Percentiles rank a stretch among this genome's conserved stretches.
These are phyloP conservation scores for Phaseolus coccineus DNA, from an alignment of 331 rosid genomes.

Conservation along the genomic window DNA sequence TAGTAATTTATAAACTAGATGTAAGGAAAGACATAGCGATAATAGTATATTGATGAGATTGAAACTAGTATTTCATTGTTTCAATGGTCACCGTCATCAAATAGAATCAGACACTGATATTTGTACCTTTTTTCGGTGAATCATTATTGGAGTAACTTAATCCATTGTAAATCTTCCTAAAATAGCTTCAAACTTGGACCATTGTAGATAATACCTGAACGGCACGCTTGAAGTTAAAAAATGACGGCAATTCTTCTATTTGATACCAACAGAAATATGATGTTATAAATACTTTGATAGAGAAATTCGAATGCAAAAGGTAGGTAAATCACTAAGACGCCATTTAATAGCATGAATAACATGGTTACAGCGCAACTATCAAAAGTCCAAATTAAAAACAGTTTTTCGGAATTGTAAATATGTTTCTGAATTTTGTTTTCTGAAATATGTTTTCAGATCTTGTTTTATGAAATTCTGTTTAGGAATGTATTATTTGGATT, in stretches of 20 bases:
- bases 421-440: no score
- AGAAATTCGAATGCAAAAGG: neutral
- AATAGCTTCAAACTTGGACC: neutral
- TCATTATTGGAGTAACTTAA: neutral
- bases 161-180: neutral
- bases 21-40: neutral
- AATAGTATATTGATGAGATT: neutral
- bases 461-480: no score
- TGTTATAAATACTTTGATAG: neutral
- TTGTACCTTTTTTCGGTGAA: neutral
- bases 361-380: neutral
- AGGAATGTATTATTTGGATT: no score
- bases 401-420: no score
- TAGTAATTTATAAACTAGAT: neutral
- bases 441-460: no score
- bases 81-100: neutral
- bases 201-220: neutral
- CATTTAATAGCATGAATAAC: neutral
- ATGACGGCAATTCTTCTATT: neutral
- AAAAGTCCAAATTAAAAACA: neutral
- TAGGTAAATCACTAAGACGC: neutral
- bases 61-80: neutral
- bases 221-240: neutral
- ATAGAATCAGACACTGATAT: neutral
- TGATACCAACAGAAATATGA: neutral